Percentiles rank a stretch among this genome's conserved stretches.
phyloP scores from a whole-genome alignment of 1,284 basidiomycete species.

The Cystobasidium sp. region DNA sequence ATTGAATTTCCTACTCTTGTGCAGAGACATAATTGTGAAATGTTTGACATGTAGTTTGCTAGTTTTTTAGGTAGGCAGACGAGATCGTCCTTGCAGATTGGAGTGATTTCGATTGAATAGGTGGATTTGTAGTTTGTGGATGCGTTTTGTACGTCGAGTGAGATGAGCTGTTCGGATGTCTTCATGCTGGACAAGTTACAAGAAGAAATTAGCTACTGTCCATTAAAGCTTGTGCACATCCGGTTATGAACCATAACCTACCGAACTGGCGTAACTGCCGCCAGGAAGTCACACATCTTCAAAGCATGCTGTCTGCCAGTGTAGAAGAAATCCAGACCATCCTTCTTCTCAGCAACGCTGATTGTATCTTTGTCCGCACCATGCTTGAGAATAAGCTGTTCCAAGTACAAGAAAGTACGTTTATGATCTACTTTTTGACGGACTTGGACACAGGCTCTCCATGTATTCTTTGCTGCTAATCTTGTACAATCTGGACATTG shows the following conservation, averaged over 20 bases:
- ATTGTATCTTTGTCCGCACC: conserved; percentile 96
- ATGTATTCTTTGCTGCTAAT: conserved; percentile 97
- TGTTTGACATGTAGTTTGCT: conserved; percentile 82
- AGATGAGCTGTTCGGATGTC: conserved; percentile 89
- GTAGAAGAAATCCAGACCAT: conserved; percentile 98
- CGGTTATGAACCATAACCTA: conserved; percentile 57
- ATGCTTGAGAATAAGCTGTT: conserved; percentile 96
- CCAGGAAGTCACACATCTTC: conserved; percentile 96
- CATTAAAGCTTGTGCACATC: neutral
- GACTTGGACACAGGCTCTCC: conserved; percentile 96
- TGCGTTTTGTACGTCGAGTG: conserved; percentile 85
- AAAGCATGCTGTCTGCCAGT: conserved; percentile 85
- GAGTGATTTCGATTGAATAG: conserved; percentile 95
- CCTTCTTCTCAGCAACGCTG: conserved; percentile 86
- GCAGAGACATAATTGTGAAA: conserved; percentile 83
- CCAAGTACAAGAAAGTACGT: conserved; percentile 95
- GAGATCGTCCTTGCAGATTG: conserved; percentile 97
- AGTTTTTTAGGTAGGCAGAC: conserved; percentile 84
- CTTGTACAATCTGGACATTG: conserved; percentile 94
- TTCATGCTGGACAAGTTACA: conserved; percentile 67
- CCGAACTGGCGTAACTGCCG: conserved; percentile 84
- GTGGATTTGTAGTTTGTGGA: conserved; percentile 98
- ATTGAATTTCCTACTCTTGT: conserved; percentile 88
- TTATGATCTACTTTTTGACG: conserved; percentile 98
- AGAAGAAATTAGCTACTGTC: neutral